Conservation (phyloP, 768 basidiomycete genomes). For the Sutorius australiensis region DNA sequence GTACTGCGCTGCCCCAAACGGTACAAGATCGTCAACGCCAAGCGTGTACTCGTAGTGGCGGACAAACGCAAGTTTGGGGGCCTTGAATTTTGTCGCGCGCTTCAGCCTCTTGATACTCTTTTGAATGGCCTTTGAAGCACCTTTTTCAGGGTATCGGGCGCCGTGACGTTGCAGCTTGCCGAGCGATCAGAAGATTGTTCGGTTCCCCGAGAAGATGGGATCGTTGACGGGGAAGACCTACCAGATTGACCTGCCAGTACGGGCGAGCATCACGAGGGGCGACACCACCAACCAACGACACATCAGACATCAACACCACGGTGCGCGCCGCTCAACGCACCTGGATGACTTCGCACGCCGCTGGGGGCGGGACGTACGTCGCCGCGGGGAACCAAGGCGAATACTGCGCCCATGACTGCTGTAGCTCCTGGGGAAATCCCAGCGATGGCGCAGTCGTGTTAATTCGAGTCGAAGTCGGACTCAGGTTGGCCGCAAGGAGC, state of each 20-base stretch:
- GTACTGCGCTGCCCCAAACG: constrained; percentile 63
- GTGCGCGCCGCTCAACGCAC: constrained; percentile 29
- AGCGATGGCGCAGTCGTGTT: constrained; percentile 5
- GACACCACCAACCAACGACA: background rate
- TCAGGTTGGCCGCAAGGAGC: background rate
- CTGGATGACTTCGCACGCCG: constrained; percentile 48
- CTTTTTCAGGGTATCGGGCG: constrained; percentile 63
- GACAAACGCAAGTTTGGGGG: constrained; percentile 50
- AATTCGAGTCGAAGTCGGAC: background rate
- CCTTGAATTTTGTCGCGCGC: constrained; percentile 39
- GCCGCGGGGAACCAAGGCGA: constrained; percentile 51
- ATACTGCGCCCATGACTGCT: constrained; percentile 52
- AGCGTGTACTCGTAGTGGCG: constrained; percentile 53
- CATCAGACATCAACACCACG: background rate
- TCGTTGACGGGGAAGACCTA: background rate
- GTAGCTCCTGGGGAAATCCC: constrained; percentile 8
- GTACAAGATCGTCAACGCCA: constrained; percentile 54
- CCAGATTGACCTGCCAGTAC: constrained; percentile 15
- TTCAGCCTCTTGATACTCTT: constrained; percentile 52
- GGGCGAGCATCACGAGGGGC: background rate
- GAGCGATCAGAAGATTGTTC: background rate
- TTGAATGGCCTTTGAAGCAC: constrained; percentile 38
- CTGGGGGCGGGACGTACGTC: constrained; percentile 42
- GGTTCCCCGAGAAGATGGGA: background rate
- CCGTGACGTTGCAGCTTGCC: constrained; percentile 72